Evolutionary conservation across 495 filamentous ascomycete species (phyloP), one percentile per base, ranked within the genome.

Genomic region (Gamarada debralockiae): DNA sequence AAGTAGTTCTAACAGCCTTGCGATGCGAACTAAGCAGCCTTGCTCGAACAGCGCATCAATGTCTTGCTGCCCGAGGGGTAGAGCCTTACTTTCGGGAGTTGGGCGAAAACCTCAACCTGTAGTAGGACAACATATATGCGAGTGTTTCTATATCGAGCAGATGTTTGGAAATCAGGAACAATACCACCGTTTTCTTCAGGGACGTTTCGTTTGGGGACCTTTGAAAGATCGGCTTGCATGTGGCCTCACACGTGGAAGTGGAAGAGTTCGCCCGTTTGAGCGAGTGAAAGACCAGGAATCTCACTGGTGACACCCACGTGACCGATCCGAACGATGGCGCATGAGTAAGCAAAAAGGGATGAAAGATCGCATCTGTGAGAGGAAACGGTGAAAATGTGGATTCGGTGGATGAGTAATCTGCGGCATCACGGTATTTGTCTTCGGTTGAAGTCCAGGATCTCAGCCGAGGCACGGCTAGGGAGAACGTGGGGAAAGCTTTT

Each of bases 31-130:
- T 14, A 48, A 27, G 25, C 54, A 57, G 55, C 59, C 59, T 61
- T 50, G 55, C 40, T 55, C 27, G 33, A 46, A 53, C 58, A 57
- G 27, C 54, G 58, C 58, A 61, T 57, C 44, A n/a, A 48, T 23
- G 13, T 46, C 43, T 61, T 61, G 59, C 50, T 61, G 59, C 59
- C 59, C 59, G 52, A 58, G 38, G 20, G 46, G 15, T 29, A 36
- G 29, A 50, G 56, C 51, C 56, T 46, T 50, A 37, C 34, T 18
- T 23, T 40, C 33, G 22, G 36, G 12, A 25, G 14, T 20, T 22
- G 15, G 17, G 40, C 15, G 5, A 39, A 6, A 14, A 20, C 4
- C 4, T 39, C 27, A 10, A 29, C 27, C 27, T 29, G n/a, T n/a
- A 4, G 37, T 15, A 39, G 37, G 37, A 6, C 37, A 39, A 15